A percentile compares a stretch with the other conserved stretches of the same genome.
Evolutionary conservation across 2,329 filamentous ascomycete species (phyloP).

Genomic region (Arthrinium puccinioides): DNA sequence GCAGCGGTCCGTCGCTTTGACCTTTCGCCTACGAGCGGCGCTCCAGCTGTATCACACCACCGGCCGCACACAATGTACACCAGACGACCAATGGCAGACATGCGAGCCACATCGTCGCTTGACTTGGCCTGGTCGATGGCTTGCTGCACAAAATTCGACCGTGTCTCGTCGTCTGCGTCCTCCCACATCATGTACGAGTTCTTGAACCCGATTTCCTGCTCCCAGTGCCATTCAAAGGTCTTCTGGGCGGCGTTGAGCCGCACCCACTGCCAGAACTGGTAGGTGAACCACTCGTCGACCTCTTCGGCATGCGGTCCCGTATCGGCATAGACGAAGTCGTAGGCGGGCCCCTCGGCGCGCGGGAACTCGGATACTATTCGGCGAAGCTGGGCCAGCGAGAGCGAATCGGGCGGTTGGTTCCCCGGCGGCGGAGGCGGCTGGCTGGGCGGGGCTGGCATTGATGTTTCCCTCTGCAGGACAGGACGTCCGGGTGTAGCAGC

Average conservation of each 20-base stretch:
- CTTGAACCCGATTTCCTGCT: conserved; percentile 35
- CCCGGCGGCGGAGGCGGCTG: conserved; percentile 18
- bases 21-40: conserved; percentile 26
- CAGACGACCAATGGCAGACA: conserved; percentile 48
- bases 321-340: conserved; percentile 80
- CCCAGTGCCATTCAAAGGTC: conserved; percentile 73
- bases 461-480: conserved; percentile 20
- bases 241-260: conserved; percentile 69
- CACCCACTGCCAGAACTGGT: conserved; percentile 78
- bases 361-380: conserved; percentile 69
- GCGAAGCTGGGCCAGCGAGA: conserved; percentile 67
- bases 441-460: conserved; percentile 19
- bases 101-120: conserved; percentile 39
- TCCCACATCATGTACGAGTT: conserved; percentile 55
- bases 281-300: conserved; percentile 96
- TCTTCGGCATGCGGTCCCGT: conserved; percentile 73
- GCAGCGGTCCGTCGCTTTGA: conserved; percentile 41
- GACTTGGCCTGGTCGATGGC: conserved; percentile 39
- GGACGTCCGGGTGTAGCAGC: conserved; percentile 14
- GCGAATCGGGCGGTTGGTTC: conserved; percentile 52
- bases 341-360: conserved; percentile 60
- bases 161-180: conserved; percentile 49
- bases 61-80: conserved; percentile 60
- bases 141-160: conserved; percentile 48
- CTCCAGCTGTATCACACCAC: conserved; percentile 61